phyloP scores from a whole-genome alignment of 2,329 filamentous ascomycete genomes.

The Penicillium sp. region DNA sequence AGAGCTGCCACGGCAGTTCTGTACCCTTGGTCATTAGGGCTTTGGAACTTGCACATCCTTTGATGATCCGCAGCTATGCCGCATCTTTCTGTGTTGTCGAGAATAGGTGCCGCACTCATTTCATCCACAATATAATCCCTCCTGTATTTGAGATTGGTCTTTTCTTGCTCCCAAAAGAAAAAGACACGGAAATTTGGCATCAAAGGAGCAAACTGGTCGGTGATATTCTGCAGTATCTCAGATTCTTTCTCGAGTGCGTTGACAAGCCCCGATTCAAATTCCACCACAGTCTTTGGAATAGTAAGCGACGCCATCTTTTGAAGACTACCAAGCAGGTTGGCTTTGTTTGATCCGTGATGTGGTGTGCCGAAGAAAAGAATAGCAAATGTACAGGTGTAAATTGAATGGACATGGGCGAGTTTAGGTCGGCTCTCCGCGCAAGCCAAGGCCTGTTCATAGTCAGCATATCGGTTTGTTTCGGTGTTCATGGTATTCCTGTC shows the following conservation, averaged over 20 bases:
- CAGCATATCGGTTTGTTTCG: conserved; percentile 1
- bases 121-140: conserved; percentile 37
- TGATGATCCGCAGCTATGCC: conserved; percentile 37
- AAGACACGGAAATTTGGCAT: conserved; percentile 41
- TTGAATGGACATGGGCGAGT: conserved; percentile 36
- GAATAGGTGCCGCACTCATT: conserved; percentile 34
- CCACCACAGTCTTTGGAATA: conserved; percentile 29
- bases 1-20: conserved; percentile 25
- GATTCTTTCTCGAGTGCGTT: conserved; percentile 55
- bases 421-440: conserved; percentile 34
- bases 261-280: conserved; percentile 50
- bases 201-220: conserved; percentile 40
- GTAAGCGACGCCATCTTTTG: conserved; percentile 33
- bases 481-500: conserved; percentile 1
- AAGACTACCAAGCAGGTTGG: conserved; percentile 21
- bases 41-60: conserved; percentile 35
- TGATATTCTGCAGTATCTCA: conserved; percentile 44
- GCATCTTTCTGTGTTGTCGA: conserved; percentile 39
- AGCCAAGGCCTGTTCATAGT: conserved; percentile 34
- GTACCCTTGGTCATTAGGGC: conserved; percentile 27
- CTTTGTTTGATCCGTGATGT: conserved; percentile 40
- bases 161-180: conserved; percentile 46
- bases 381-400: conserved; percentile 42
- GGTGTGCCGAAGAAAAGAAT: conserved; percentile 35
- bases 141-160: conserved; percentile 39